Evolutionary conservation across 2,329 filamentous ascomycete species (phyloP).

Genomic region (Fusarium sp.): DNA sequence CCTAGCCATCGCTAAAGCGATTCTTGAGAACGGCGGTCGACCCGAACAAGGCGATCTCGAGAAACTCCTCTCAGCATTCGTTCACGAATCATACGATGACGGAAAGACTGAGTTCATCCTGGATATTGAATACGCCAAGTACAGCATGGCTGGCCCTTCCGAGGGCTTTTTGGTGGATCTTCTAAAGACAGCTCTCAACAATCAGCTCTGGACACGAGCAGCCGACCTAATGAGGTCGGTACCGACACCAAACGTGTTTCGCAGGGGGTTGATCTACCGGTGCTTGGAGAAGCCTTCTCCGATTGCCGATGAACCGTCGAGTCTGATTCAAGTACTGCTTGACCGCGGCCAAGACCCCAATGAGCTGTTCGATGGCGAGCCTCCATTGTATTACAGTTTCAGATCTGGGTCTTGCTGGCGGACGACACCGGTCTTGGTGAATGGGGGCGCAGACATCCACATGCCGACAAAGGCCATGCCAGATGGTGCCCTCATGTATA

Average conservation of each 20-base stretch:
- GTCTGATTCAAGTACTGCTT: constrained; percentile 40
- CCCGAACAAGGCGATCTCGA: constrained; percentile 41
- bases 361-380: constrained; percentile 40
- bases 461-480: constrained; percentile 42
- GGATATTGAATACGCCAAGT: constrained; percentile 38
- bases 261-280: constrained; percentile 37
- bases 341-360: constrained; percentile 43
- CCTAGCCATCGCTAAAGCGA: constrained; percentile 34
- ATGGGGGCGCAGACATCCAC: constrained; percentile 40
- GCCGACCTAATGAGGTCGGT: constrained; percentile 43
- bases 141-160: constrained; percentile 38
- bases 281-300: constrained; percentile 38
- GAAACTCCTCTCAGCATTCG: constrained; percentile 29
- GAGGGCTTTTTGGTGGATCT: constrained; percentile 36
- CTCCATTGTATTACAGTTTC: constrained; percentile 44
- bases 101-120: constrained; percentile 42
- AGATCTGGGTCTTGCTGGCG: constrained; percentile 44
- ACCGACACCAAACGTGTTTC: constrained; percentile 33
- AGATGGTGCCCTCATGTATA: constrained; percentile 44
- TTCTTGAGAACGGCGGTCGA: constrained; percentile 41
- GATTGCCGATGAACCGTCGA: constrained; percentile 40
- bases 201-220: constrained; percentile 42
- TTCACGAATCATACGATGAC: constrained; percentile 42
- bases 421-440: constrained; percentile 44
- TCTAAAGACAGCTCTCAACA: constrained; percentile 31